Base-by-base conservation (phyloP, 441 rosid genomes). In the Erodium trifolium region DNA sequence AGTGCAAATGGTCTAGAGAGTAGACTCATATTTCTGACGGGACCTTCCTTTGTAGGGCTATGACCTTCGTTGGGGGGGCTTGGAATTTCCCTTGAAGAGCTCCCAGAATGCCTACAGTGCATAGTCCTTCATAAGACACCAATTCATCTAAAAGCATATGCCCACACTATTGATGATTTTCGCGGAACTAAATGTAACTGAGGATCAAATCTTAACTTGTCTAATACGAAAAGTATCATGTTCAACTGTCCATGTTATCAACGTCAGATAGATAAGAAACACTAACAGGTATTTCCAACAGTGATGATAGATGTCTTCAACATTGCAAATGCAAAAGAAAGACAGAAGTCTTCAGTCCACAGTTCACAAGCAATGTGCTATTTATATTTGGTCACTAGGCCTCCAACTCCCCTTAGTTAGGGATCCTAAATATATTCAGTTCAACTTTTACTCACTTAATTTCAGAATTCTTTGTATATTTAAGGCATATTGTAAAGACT, bases 1-100 rank as follows among this genome's bases (percentile, higher is more conserved):
- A 94, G 93, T 70, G 88, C 98, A 81, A 94, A 95, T 73, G 98
- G 94, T 23, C 99, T 81, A 68, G 86, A 78, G 34, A 94, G 88
- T 74, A 91, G 79, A 75, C 97, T 77, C 68, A 87, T 83, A 83
- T 86, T 88, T 79, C 93, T 85, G 13, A 82, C 68, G 9, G 96
- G 95, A 37, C 83, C 68, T 65, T 92, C 99, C 76, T 79, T 88
- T 8, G 73, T 6, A 10, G 64, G 64, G 64, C 4, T 59, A 8
- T 18, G 64, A 79, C 68, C 74, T 69, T 77, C 78, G n/a, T 62
- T 68, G 12, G 86, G 23, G 65, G 34, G 35, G 65, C 14, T 60
- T 60, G 27, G 37, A 79, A 68, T 73, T 69, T 77, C 78, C n/a
- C 60, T 68, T 11, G 87, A 60, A 19, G 65, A 27, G 65, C 65